These are phyloP conservation scores for Misopates orontium DNA, from an alignment of 257 asterid species.

Conservation along the genomic window DNA sequence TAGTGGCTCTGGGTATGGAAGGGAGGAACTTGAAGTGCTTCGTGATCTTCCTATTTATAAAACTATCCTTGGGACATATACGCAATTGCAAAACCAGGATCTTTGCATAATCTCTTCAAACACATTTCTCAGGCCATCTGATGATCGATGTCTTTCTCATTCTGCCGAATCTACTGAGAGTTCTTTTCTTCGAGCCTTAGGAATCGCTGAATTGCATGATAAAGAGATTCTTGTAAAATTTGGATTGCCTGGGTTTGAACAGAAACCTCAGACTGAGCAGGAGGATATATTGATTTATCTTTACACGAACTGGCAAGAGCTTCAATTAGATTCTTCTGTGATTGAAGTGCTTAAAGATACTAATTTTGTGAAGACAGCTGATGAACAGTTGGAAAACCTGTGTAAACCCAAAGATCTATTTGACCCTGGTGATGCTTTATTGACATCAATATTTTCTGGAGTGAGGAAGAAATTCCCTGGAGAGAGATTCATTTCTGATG, in stretches of 20 bases:
- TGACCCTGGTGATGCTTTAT: constrained; percentile 83
- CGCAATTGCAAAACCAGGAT: constrained; percentile 56
- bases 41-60: constrained; percentile 82
- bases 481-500: constrained; percentile 85
- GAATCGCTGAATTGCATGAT: constrained; percentile 81
- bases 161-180: constrained; percentile 60
- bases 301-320: constrained; percentile 79
- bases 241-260: constrained; percentile 80
- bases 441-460: constrained; percentile 79
- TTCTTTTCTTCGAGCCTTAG: constrained; percentile 78
- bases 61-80: constrained; percentile 76
- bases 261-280: constrained; percentile 66
- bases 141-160: constrained; percentile 68
- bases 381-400: constrained; percentile 55
- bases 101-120: constrained; percentile 79
- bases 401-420: constrained; percentile 73
- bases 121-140: constrained; percentile 87
- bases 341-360: constrained; percentile 76
- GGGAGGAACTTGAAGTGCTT: constrained; percentile 75
- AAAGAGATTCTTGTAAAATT: constrained; percentile 75
- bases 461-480: constrained; percentile 82
- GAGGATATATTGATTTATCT: constrained; percentile 89
- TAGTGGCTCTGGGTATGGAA: constrained; percentile 54
- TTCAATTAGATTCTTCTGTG: constrained; percentile 67
- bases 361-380: constrained; percentile 77